Conservation (phyloP, 805 yeast species). For the Yarrowia alimentaria region DNA sequence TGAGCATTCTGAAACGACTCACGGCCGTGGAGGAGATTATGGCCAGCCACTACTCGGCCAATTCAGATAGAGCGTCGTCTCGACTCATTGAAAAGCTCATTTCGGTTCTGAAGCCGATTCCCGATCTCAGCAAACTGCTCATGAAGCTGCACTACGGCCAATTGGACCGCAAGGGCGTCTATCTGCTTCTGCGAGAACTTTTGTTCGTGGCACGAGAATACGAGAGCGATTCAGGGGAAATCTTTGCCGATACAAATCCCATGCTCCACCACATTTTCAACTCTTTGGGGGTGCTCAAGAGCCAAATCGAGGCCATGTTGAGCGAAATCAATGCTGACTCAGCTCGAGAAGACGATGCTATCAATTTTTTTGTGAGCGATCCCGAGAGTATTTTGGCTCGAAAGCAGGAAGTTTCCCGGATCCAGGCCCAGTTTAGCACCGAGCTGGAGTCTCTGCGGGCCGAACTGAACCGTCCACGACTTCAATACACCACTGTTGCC, state of each 20-base stretch:
- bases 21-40: slow-evolving; percentile 49
- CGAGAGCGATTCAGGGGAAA: not conserved
- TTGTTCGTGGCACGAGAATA: slow-evolving; percentile 14
- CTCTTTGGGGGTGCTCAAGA: not conserved
- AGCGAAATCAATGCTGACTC: slow-evolving; percentile 28
- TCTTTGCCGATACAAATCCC: not conserved
- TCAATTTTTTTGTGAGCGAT: slow-evolving; percentile 35
- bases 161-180: not conserved
- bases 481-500: slow-evolving; percentile 55
- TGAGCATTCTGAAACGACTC: slow-evolving; percentile 63
- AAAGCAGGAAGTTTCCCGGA: slow-evolving; percentile 40
- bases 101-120: slow-evolving; percentile 36
- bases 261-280: slow-evolving; percentile 7
- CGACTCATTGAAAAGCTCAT: slow-evolving; percentile 39
- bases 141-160: slow-evolving; percentile 30
- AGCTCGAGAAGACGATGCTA: slow-evolving; percentile 35
- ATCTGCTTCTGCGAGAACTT: slow-evolving; percentile 13
- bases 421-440: slow-evolving; percentile 48
- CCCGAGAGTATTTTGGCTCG: slow-evolving; percentile 13
- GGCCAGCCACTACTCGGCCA: not conserved
- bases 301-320: not conserved
- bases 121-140: slow-evolving; percentile 12
- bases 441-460: slow-evolving; percentile 53
- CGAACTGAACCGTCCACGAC: slow-evolving; percentile 54
- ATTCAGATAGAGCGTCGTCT: no score